Base-by-base conservation (phyloP, 495 filamentous ascomycete genomes). In the Lepraria neglecta region DNA sequence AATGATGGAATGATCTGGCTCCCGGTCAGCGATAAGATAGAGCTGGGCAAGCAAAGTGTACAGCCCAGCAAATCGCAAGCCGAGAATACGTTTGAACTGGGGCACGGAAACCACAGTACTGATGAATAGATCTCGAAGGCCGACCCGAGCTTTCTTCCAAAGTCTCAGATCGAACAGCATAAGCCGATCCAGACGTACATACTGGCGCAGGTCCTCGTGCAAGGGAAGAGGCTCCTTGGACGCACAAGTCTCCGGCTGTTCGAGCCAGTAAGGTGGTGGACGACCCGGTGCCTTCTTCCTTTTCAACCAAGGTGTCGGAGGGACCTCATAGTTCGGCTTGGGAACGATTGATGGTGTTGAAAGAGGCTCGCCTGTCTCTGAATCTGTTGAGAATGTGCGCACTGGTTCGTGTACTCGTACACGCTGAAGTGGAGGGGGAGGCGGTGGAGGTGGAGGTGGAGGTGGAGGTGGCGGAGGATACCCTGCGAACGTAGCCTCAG, bases 1-100 rank as follows among this genome's bases (percentile, higher is more conserved):
- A 77, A 99, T 95, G 68, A 99, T 97, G 4, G 94, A 97, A 70
- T 97, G 92, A 67, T 99, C 94, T 0, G 94, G 92, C 69, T 99
- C 94, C 55, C 94, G 82, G 68, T 99, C 94, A 5, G 94, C 92
- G 67, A 99, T 92, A 17, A 99, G 82, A 70, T 97, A 99, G 1
- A 99, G 75, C 71, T 99, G 91, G 6, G 94, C 91, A 35, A 99
- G 78, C 3, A 87, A 87, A 7, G 92, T 97, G 71, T 99, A 99
- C 38, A 99, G 76, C 0, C 91, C 90, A 60, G 95, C 90, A 70
- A 99, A 90, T 11, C 94, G 83, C 52, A 99, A 77, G 11, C 92
- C 91, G 59, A 99, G 80, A 31, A 99, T 83, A n/a, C 95, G 86
- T 76, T 97, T 99, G 81, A 97, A 97, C 65, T 91, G 79, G 11